Evolutionary conservation across 2,329 filamentous ascomycete genomes (phyloP).

Genomic region (Colletotrichum aenigma): DNA sequence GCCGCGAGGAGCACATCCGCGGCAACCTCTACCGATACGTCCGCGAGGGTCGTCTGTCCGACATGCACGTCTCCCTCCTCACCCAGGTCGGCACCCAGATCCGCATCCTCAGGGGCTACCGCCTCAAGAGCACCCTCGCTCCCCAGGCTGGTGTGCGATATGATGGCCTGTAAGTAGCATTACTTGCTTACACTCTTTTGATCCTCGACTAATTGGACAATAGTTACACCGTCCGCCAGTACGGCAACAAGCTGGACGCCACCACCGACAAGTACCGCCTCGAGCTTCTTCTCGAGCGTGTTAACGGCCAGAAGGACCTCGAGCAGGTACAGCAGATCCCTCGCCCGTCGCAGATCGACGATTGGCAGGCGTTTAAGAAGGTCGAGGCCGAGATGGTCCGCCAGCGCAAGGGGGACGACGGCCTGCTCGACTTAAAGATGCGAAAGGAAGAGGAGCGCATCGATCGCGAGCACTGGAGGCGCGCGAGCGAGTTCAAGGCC

Average conservation of each 20-base stretch:
- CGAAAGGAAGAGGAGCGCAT: slow-evolving; percentile 20
- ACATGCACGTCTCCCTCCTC: slow-evolving; percentile 55
- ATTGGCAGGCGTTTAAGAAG: slow-evolving; percentile 57
- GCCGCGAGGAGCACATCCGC: slow-evolving; percentile 48
- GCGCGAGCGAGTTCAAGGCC: slow-evolving; percentile 18
- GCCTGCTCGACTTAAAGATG: slow-evolving; percentile 18
- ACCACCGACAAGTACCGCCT: slow-evolving; percentile 45
- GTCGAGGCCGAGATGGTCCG: slow-evolving; percentile 18
- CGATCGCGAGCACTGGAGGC: slow-evolving; percentile 18
- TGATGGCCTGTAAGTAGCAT: slow-evolving; percentile 58
- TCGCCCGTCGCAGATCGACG: slow-evolving; percentile 58
- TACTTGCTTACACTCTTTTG: background rate
- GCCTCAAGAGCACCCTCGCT: slow-evolving; percentile 54
- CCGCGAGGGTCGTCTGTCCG: slow-evolving; percentile 43
- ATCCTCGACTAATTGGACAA: background rate
- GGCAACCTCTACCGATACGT: slow-evolving; percentile 45
- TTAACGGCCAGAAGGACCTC: slow-evolving; percentile 44
- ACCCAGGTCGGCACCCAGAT: slow-evolving; percentile 53
- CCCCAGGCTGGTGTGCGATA: slow-evolving; percentile 59
- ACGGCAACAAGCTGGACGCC: slow-evolving; percentile 46
- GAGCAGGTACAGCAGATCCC: slow-evolving; percentile 50
- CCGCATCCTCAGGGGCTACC: slow-evolving; percentile 56
- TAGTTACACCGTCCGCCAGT: slow-evolving; percentile 55
- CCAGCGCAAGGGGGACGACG: slow-evolving; percentile 18
- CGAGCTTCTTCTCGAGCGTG: slow-evolving; percentile 50